Conservation (phyloP, 441 rosid genomes). For the Macaranga tanarius region DNA sequence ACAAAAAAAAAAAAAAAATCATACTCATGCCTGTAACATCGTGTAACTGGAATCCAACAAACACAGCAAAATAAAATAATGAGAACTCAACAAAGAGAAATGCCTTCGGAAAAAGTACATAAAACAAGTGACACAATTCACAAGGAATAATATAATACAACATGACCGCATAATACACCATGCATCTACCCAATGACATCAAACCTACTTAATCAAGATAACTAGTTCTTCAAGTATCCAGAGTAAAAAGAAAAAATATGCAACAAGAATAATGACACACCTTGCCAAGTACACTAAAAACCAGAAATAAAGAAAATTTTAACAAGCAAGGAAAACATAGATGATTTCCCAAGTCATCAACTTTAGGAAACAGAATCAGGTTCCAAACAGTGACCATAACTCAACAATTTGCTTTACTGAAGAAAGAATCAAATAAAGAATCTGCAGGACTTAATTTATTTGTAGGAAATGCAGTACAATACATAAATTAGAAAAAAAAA, state of each 20-base stretch:
- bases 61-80: too few relatives aligned
- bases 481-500: too few relatives aligned
- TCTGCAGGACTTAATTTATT: neutral
- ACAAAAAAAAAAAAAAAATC: neutral
- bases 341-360: conserved; percentile 3
- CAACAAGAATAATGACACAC: neutral
- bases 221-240: neutral
- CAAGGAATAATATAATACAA: neutral
- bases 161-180: neutral
- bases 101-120: neutral
- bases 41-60: too few relatives aligned
- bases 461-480: conserved; percentile 1
- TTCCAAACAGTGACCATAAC: neutral
- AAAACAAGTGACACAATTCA: neutral
- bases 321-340: neutral
- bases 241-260: neutral
- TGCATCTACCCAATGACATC: neutral
- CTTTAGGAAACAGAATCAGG: conserved; percentile 14
- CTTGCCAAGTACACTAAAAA: neutral
- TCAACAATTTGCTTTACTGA: neutral
- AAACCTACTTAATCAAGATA: neutral
- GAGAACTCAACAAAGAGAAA: neutral
- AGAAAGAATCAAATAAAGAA: conserved; percentile 11
- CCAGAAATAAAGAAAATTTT: neutral
- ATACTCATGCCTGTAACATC: neutral